Conservation (phyloP, 352 stramenopile genomes). For the Phytophthora syringae region DNA sequence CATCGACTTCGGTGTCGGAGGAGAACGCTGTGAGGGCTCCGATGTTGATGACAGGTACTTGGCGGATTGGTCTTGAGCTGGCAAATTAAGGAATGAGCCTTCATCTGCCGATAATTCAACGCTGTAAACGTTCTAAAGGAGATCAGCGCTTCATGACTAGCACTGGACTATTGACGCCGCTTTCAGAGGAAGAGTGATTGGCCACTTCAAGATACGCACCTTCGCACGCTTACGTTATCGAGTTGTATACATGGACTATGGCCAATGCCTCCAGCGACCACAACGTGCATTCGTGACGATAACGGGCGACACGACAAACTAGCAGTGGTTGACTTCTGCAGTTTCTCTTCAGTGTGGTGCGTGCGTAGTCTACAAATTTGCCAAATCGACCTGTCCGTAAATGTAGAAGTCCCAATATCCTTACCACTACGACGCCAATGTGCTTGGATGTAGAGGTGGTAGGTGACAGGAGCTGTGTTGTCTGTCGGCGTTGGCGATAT, state of each 20-base stretch:
- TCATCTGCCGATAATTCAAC: background rate
- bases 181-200: background rate
- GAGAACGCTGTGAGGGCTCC: constrained; percentile 46
- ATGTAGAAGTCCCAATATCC: too few relatives aligned
- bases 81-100: background rate
- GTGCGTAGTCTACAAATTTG: too few relatives aligned
- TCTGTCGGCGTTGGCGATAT: too few relatives aligned
- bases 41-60: constrained; percentile 63
- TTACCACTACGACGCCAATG: too few relatives aligned
- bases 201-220: background rate
- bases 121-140: background rate
- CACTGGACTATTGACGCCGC: background rate
- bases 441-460: too few relatives aligned
- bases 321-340: too few relatives aligned
- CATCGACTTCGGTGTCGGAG: constrained; percentile 44
- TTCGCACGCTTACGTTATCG: background rate
- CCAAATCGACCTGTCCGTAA: too few relatives aligned
- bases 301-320: too few relatives aligned
- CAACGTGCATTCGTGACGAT: too few relatives aligned
- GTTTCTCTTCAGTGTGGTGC: too few relatives aligned
- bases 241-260: constrained; percentile 1
- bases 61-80: constrained; percentile 7
- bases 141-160: background rate
- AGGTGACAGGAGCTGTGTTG: too few relatives aligned
- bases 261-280: too few relatives aligned